These are phyloP conservation scores for Amphirosellinia nigrospora DNA, from an alignment of 495 filamentous ascomycete genomes.

Conservation along the genomic window DNA sequence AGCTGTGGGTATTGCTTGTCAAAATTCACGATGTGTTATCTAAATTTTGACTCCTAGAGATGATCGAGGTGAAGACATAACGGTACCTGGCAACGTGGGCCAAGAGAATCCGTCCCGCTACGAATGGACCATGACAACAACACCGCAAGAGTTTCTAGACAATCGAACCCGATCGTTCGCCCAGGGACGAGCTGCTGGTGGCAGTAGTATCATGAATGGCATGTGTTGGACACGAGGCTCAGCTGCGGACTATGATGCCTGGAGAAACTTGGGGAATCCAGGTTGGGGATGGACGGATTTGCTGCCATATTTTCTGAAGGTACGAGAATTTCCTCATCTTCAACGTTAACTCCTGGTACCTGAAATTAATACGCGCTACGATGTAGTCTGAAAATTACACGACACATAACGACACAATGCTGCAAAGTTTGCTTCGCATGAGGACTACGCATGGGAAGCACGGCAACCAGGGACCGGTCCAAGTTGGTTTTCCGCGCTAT, in stretches of 20 bases:
- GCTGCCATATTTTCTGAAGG: conserved; percentile 64
- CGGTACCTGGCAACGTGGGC: conserved; percentile 42
- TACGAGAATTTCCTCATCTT: conserved; percentile 22
- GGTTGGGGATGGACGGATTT: conserved; percentile 69
- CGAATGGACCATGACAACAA: conserved; percentile 31
- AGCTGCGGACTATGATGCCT: conserved; percentile 59
- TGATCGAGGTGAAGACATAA: conserved; percentile 39
- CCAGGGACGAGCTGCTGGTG: conserved; percentile 52
- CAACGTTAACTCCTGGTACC: neutral
- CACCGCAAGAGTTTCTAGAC: conserved; percentile 41
- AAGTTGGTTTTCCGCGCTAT: conserved; percentile 60
- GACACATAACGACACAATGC: conserved; percentile 32
- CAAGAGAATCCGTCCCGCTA: conserved; percentile 35
- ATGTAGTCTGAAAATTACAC: conserved; percentile 30
- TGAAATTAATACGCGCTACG: conserved; percentile 23
- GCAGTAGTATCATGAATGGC: conserved; percentile 56
- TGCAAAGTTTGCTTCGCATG: conserved; percentile 44
- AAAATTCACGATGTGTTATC: neutral
- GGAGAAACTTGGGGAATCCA: conserved; percentile 64
- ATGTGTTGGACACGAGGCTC: conserved; percentile 53
- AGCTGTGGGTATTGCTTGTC: conserved; percentile 37
- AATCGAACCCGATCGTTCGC: conserved; percentile 41
- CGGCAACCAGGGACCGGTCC: conserved; percentile 51
- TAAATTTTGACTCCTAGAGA: conserved; percentile 33
- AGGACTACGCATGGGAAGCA: conserved; percentile 41